Evolutionary conservation across 192 early-diverging fungal species (phyloP), one percentile per base, ranked within the genome.

Genomic region (Rhizoclosmatium globosum): DNA sequence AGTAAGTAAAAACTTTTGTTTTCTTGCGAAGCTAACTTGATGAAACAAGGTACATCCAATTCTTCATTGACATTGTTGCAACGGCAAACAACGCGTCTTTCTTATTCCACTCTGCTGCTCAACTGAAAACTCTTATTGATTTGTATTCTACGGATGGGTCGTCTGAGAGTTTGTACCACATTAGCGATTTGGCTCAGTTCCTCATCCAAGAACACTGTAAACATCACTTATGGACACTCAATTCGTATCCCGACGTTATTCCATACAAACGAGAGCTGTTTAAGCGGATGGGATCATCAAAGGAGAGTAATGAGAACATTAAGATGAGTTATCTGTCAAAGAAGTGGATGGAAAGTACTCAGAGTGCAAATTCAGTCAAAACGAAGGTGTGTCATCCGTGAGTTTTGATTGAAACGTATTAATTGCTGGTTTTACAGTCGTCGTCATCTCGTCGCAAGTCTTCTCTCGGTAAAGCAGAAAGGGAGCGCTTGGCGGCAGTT

Each of bases 151-250:
- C 74, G 53, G 81, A 7, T 53, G 6, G 6, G 6, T 53, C 50
- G 50, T 53, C 50, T 53, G 61, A 81, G 39, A 64, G 48, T 64
- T 84, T 97, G 2, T 97, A 97, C 83, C 86, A 93, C 13, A 65
- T 97, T 47, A 92, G 92, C 82, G 97, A 99, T 74, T 81, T 99
- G 58, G 79, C 92, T 31, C 93, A 95, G 80, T 86, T 91, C 48
- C 67, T 96, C 61, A 92, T 99, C 23, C 92, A 90, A 68, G 92
- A 94, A 48, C 91, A 90, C 76, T 92, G 93, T 72, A 88, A 91
- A 60, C 75, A 90, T 2, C 81, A 88, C 17, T 89, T 91, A 64
- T 99, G 97, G 96, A 87, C 91, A 1, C 77, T 99, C 3, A 89
- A 88, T 42, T 87, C 94, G 31, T 95, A 95, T 81, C 94, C 93